Conservation (phyloP, 805 yeast genomes). For the Metahyphopichia silvanorum region DNA sequence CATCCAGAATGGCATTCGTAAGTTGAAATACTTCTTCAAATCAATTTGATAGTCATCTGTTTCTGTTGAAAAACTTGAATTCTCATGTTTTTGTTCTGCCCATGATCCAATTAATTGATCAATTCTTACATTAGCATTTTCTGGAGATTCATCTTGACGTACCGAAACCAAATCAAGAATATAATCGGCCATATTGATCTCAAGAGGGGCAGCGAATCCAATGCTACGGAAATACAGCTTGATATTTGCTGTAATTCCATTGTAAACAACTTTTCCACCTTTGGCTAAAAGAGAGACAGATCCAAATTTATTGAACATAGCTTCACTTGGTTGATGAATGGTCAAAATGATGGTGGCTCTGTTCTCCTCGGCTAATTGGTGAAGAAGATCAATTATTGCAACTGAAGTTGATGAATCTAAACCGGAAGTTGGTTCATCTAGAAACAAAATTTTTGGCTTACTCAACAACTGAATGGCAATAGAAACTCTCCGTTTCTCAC, state of each 20-base stretch:
- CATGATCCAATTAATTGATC: conserved; percentile 24
- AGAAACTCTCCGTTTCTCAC: conserved; percentile 76
- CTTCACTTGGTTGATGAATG: conserved; percentile 81
- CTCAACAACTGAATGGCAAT: conserved; percentile 76
- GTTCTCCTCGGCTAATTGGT: conserved; percentile 51
- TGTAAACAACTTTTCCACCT: conserved; percentile 68
- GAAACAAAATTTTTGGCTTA: conserved; percentile 64
- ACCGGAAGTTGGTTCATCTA: conserved; percentile 92
- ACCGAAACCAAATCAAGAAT: conserved; percentile 66
- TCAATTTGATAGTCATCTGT: conserved; percentile 36
- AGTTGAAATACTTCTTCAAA: conserved; percentile 39
- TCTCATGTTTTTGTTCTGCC: conserved; percentile 13
- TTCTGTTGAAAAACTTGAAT: conserved; percentile 27
- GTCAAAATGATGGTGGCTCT: conserved; percentile 69
- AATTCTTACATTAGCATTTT: conserved; percentile 17
- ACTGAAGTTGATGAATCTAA: conserved; percentile 77
- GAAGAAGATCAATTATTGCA: conserved; percentile 59
- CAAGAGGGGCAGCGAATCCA: conserved; percentile 48
- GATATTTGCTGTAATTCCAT: conserved; percentile 52
- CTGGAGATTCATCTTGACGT: conserved; percentile 21
- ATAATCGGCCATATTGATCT: conserved; percentile 71
- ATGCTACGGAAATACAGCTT: conserved; percentile 43
- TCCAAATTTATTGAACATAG: conserved; percentile 62
- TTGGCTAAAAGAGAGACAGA: conserved; percentile 68
- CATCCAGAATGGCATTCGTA: conserved; percentile 17